These are phyloP conservation scores for Dactylellina haptotyla DNA, from an alignment of 2,329 filamentous ascomycete species.

Conservation along the genomic window DNA sequence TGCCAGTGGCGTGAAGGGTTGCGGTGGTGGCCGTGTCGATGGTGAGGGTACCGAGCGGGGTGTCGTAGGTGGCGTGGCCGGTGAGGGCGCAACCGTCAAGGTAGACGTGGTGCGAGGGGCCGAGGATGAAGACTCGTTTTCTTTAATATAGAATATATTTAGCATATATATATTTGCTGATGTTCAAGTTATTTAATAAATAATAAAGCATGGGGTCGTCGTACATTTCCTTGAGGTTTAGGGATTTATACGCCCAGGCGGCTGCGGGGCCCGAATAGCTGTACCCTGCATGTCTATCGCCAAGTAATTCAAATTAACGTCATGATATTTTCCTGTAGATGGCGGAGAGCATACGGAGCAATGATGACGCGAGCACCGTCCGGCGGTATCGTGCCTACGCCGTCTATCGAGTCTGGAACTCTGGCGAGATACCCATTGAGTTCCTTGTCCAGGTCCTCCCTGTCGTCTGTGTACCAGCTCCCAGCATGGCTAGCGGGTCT, in stretches of 20 bases:
- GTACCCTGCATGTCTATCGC: constrained; percentile 88
- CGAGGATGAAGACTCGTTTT: constrained; percentile 90
- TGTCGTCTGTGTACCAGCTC: constrained; percentile 81
- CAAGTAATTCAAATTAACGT: no score
- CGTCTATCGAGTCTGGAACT: constrained; percentile 74
- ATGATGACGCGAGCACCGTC: constrained; percentile 80
- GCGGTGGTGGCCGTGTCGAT: constrained; percentile 71
- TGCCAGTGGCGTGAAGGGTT: constrained; percentile 63
- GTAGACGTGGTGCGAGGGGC: constrained; percentile 89
- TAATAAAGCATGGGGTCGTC: constrained; percentile 5
- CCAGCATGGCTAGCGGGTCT: constrained; percentile 77
- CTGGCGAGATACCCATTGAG: constrained; percentile 78
- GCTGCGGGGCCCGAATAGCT: constrained; percentile 89
- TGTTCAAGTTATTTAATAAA: neutral
- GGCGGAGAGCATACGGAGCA: constrained; percentile 73
- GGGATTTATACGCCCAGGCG: constrained; percentile 90
- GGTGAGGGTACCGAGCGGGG: constrained; percentile 75
- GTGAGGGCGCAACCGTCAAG: constrained; percentile 81
- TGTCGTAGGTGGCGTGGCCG: constrained; percentile 75
- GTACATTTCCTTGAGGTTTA: constrained; percentile 80
- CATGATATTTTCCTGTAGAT: no score
- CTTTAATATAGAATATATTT: constrained; percentile 61
- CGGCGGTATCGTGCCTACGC: constrained; percentile 64
- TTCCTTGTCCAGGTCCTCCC: constrained; percentile 70
- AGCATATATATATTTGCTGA: constrained; percentile 11